Conservation (phyloP, 768 basidiomycete species). For the Lactifluus echinatus region DNA sequence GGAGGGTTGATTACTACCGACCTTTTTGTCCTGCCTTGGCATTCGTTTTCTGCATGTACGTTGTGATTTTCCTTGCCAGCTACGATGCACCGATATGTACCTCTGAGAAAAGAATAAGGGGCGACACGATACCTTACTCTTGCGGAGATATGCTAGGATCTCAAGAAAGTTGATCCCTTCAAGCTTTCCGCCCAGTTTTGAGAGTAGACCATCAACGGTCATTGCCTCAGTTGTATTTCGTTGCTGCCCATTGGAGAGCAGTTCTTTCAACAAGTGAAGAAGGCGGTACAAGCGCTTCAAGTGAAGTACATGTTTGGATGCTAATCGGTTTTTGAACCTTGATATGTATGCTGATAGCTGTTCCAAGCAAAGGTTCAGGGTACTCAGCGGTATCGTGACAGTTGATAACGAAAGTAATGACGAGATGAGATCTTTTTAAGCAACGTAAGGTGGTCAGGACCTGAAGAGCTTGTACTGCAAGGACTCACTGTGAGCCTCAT, state of each 20-base stretch:
- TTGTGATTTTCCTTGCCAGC: slow-evolving; percentile 76
- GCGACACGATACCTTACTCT: slow-evolving; percentile 60
- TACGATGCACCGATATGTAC: slow-evolving; percentile 21
- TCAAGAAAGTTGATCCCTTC: slow-evolving; percentile 78
- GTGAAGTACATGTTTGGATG: slow-evolving; percentile 63
- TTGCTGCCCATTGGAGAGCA: slow-evolving; percentile 47
- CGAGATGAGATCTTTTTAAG: slow-evolving; percentile 66
- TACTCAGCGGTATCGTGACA: slow-evolving; percentile 46
- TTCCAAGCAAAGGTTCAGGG: slow-evolving; percentile 51
- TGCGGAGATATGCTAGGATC: slow-evolving; percentile 69
- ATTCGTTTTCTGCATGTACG: slow-evolving; percentile 44
- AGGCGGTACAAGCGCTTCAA: slow-evolving; percentile 72
- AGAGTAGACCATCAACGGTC: slow-evolving; percentile 56
- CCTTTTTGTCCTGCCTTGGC: slow-evolving; percentile 25
- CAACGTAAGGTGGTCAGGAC: neutral
- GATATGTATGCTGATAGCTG: slow-evolving; percentile 74
- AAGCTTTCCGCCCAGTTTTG: slow-evolving; percentile 55
- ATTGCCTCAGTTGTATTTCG: slow-evolving; percentile 48
- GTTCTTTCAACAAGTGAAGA: slow-evolving; percentile 58
- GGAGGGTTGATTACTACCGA: neutral
- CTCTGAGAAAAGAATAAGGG: neutral
- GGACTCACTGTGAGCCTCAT: slow-evolving; percentile 90
- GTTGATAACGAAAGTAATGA: slow-evolving; percentile 85
- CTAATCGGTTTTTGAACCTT: slow-evolving; percentile 71
- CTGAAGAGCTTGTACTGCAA: neutral